phyloP scores from a whole-genome alignment of 257 asterid genomes.

The Forsythia viridissima region DNA sequence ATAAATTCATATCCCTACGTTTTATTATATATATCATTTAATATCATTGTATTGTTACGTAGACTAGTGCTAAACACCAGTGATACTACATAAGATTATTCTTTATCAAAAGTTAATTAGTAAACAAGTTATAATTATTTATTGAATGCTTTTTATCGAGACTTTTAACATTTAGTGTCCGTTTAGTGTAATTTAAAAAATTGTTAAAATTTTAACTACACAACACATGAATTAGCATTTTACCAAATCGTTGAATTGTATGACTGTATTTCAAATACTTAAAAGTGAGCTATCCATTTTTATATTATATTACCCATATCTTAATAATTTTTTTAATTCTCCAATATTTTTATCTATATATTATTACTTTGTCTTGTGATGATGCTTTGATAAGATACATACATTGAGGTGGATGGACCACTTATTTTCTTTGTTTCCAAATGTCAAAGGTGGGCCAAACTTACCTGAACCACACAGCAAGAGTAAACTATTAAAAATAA shows the following conservation, averaged over 20 bases:
- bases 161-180: background rate
- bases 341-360: background rate
- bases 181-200: too few species aligned
- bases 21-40: too few species aligned
- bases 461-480: constrained; percentile 59
- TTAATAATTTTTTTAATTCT: constrained; percentile 15
- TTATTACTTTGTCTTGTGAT: constrained; percentile 30
- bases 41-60: too few species aligned
- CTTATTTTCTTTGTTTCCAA: background rate
- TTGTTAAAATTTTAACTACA: too few species aligned
- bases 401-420: constrained; percentile 14
- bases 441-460: constrained; percentile 36
- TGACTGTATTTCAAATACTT: too few species aligned
- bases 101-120: background rate
- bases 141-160: background rate
- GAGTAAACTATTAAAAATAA: constrained; percentile 61
- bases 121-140: background rate
- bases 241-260: background rate
- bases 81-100: too few species aligned
- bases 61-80: too few species aligned
- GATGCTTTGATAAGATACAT: constrained; percentile 27
- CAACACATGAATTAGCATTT: background rate
- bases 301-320: constrained; percentile 17
- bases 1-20: too few species aligned
- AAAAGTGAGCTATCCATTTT: constrained; percentile 4